phyloP scores from a whole-genome alignment of 1,139 yeast species.

The Kodamaea sp. region DNA sequence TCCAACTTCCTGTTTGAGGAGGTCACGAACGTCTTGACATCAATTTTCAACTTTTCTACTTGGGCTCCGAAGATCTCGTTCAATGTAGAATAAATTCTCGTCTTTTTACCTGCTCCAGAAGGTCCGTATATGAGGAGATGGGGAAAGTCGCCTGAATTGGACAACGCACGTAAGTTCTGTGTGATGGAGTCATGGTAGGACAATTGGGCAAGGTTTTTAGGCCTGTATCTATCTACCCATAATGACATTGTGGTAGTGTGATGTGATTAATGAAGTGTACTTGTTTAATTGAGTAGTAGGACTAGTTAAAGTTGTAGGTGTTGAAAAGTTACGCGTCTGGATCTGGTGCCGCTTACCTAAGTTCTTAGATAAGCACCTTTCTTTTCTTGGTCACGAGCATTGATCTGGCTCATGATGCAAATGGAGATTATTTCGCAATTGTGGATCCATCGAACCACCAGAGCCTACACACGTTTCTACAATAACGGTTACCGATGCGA shows the following conservation, averaged over 20 bases:
- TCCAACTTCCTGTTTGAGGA: slow-evolving; percentile 75
- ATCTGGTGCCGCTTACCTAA: too few relatives aligned
- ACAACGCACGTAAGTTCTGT: slow-evolving; percentile 60
- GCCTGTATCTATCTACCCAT: slow-evolving; percentile 96
- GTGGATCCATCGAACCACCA: too few relatives aligned
- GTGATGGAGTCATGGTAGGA: slow-evolving; percentile 71
- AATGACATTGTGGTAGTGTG: slow-evolving; percentile 72
- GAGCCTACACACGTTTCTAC: too few relatives aligned
- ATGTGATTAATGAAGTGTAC: not conserved
- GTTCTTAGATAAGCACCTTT: too few relatives aligned
- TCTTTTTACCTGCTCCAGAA: slow-evolving; percentile 95
- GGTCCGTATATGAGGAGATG: slow-evolving; percentile 93
- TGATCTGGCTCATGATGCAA: too few relatives aligned
- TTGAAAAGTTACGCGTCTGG: too few relatives aligned
- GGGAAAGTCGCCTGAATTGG: slow-evolving; percentile 85
- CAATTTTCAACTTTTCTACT: slow-evolving; percentile 83
- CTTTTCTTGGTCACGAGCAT: too few relatives aligned
- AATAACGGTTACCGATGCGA: too few relatives aligned
- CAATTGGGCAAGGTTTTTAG: slow-evolving; percentile 61
- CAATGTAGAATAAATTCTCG: slow-evolving; percentile 81
- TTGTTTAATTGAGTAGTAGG: too few relatives aligned
- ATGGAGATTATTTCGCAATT: too few relatives aligned
- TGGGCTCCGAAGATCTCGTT: slow-evolving; percentile 80
- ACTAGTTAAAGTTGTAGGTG: too few relatives aligned
- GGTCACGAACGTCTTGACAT: slow-evolving; percentile 80